phyloP scores from a whole-genome alignment of 1,284 basidiomycete species.

The Grifola frondosa region DNA sequence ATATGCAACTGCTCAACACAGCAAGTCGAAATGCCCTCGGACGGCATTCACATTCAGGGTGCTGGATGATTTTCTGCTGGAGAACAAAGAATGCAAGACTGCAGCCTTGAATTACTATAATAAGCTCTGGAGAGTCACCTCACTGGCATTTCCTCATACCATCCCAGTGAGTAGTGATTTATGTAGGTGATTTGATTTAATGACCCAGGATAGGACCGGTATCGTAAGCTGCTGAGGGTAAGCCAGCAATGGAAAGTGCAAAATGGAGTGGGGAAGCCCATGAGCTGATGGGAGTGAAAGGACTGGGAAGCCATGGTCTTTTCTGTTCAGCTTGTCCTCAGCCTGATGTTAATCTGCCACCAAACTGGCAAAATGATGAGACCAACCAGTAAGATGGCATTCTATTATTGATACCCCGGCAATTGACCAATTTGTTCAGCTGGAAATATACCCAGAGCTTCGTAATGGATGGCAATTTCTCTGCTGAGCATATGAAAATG shows the following conservation, averaged over 20 bases:
- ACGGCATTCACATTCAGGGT: background rate
- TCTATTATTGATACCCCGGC: too few species aligned
- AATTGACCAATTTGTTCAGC: too few species aligned
- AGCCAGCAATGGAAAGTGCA: background rate
- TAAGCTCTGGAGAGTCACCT: background rate
- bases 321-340: background rate
- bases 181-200: too few species aligned
- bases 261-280: too few species aligned
- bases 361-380: background rate
- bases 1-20: background rate
- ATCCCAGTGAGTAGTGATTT: background rate
- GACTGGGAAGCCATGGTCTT: background rate
- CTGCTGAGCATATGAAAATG: too few species aligned
- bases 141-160: background rate
- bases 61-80: background rate
- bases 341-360: background rate
- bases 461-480: too few species aligned
- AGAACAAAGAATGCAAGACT: constrained; percentile 2
- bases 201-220: background rate
- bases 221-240: background rate
- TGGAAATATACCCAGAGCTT: too few species aligned
- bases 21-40: background rate
- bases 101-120: background rate
- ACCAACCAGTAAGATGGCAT: too few species aligned
- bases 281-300: too few species aligned